Evolutionary conservation across 2,329 filamentous ascomycete genomes (phyloP).

Genomic region (Leptographium radiaticola): DNA sequence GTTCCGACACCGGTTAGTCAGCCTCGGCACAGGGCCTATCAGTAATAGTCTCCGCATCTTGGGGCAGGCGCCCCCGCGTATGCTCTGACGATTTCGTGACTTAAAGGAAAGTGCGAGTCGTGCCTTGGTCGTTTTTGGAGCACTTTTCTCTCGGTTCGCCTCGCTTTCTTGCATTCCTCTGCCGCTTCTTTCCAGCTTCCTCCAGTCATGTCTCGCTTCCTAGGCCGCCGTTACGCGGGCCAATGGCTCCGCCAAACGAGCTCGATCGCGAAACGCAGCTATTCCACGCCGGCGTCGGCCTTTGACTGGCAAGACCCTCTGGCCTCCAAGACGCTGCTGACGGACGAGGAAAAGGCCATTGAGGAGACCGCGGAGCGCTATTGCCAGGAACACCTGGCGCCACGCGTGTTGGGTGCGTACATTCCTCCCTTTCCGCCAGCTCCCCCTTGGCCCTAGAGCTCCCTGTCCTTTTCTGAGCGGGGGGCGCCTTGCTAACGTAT

Average conservation of each 20-base stretch:
- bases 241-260: conserved; percentile 8
- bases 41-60: neutral
- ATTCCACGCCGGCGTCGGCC: conserved; percentile 3
- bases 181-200: too few relatives aligned
- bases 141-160: neutral
- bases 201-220: conserved; percentile 9
- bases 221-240: conserved; percentile 6
- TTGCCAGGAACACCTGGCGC: conserved; percentile 79
- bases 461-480: too few relatives aligned
- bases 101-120: neutral
- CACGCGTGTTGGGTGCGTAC: conserved; percentile 68
- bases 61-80: neutral
- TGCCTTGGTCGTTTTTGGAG: neutral
- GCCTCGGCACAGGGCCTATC: neutral
- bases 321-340: conserved; percentile 58
- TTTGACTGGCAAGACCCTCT: conserved; percentile 95
- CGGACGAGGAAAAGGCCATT: conserved; percentile 83
- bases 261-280: conserved; percentile 5
- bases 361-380: conserved; percentile 84
- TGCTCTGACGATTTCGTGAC: neutral
- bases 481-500: too few relatives aligned
- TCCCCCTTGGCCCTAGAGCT: neutral
- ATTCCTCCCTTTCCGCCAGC: neutral
- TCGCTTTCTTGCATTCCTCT: neutral
- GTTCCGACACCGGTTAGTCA: neutral